phyloP scores from a whole-genome alignment of 148 eudicot species.

The Salicornia ramosissima region DNA sequence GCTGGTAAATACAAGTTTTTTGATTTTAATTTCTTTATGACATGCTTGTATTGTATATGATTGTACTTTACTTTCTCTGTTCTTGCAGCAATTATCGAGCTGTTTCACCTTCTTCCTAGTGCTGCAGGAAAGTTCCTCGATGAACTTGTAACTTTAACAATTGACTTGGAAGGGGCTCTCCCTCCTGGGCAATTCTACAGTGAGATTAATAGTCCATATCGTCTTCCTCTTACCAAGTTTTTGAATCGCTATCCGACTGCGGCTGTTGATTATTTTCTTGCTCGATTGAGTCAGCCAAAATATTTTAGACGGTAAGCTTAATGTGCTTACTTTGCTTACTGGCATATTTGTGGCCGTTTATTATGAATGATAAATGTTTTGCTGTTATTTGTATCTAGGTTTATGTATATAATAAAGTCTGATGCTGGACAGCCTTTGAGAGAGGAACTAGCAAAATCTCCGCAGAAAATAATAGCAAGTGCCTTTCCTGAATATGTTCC shows the following conservation, averaged over 20 bases:
- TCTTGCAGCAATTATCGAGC: constrained; percentile 91
- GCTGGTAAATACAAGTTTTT: constrained; percentile 51
- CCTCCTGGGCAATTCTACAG: constrained; percentile 90
- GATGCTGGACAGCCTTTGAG: constrained; percentile 96
- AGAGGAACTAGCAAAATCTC: constrained; percentile 96
- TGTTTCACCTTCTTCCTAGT: constrained; percentile 89
- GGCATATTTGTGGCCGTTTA: background rate
- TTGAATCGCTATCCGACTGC: constrained; percentile 76
- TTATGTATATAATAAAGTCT: constrained; percentile 87
- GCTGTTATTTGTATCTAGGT: constrained; percentile 38
- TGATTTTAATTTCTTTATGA: constrained; percentile 1
- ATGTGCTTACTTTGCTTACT: constrained; percentile 1
- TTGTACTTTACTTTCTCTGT: constrained; percentile 20
- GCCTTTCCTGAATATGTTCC: constrained; percentile 71
- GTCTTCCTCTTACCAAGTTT: constrained; percentile 88
- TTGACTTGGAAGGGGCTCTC: constrained; percentile 91
- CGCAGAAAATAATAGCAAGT: constrained; percentile 71
- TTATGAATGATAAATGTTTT: background rate
- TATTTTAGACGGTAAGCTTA: constrained; percentile 71
- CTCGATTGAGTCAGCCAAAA: constrained; percentile 81
- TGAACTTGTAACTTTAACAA: constrained; percentile 90
- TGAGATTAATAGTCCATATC: constrained; percentile 96
- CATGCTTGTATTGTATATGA: constrained; percentile 6
- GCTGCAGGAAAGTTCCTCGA: constrained; percentile 97
- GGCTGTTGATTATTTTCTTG: constrained; percentile 92